A percentile compares a stretch with the other conserved stretches of the same genome.
Conservation (phyloP, 1,284 basidiomycete genomes). For the Ustilago vetiveriae region DNA sequence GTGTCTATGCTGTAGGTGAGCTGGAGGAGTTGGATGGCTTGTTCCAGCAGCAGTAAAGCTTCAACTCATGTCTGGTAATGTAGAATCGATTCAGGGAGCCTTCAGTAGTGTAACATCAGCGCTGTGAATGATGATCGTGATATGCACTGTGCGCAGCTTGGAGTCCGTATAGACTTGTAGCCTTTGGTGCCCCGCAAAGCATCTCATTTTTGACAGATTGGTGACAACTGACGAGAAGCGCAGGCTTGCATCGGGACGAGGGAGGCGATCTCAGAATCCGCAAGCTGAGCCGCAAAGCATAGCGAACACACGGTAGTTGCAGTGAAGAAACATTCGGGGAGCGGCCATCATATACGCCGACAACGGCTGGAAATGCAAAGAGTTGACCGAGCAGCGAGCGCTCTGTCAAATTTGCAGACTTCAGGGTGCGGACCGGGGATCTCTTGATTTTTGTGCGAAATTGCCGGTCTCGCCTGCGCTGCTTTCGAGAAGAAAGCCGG, state of each 20-base stretch:
- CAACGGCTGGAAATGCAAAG: neutral
- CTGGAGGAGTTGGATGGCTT: conserved; percentile 50
- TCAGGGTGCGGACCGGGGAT: conserved; percentile 24
- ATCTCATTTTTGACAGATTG: too few relatives aligned
- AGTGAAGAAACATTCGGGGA: neutral
- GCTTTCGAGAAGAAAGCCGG: conserved; percentile 29
- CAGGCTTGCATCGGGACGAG: too few relatives aligned
- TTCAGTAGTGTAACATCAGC: too few relatives aligned
- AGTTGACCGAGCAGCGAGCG: neutral
- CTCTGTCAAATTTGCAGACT: neutral
- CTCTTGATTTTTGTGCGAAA: conserved; percentile 5
- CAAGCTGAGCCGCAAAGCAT: too few relatives aligned
- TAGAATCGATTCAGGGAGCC: too few relatives aligned
- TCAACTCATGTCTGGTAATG: too few relatives aligned
- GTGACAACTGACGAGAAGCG: too few relatives aligned
- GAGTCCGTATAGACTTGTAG: too few relatives aligned
- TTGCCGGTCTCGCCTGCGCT: conserved; percentile 21
- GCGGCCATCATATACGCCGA: conserved; percentile 10
- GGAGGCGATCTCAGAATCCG: too few relatives aligned
- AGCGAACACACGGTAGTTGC: neutral
- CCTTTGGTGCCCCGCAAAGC: too few relatives aligned
- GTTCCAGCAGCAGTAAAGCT: conserved; percentile 39
- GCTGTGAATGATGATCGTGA: too few relatives aligned
- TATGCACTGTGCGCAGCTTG: too few relatives aligned
- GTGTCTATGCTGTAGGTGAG: conserved; percentile 60